These are phyloP conservation scores for Penicillium paxilli DNA, from an alignment of 495 filamentous ascomycete species.

Conservation along the genomic window DNA sequence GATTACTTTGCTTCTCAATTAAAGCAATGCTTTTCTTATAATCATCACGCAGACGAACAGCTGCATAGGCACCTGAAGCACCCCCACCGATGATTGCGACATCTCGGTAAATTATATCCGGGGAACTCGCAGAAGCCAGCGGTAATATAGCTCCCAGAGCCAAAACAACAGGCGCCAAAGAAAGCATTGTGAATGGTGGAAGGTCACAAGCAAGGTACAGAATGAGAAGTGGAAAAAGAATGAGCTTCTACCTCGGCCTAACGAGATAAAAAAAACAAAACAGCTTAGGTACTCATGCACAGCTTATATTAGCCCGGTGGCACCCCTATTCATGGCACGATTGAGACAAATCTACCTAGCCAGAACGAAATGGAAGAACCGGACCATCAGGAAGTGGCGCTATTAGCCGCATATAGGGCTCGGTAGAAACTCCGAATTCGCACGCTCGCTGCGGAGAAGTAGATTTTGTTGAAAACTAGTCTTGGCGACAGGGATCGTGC, in stretches of 20 bases:
- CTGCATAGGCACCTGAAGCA: conserved; percentile 47
- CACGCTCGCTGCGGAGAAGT: neutral
- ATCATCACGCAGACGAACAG: conserved; percentile 43
- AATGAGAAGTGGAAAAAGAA: too few relatives aligned
- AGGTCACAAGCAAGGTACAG: too few relatives aligned
- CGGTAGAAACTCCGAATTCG: neutral
- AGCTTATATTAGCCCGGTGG: too few relatives aligned
- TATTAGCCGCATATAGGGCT: neutral
- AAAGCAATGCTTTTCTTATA: conserved; percentile 37
- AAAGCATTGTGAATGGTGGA: neutral
- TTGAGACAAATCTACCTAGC: too few relatives aligned
- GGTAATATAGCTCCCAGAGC: conserved; percentile 14
- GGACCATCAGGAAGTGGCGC: too few relatives aligned
- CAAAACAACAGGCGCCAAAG: neutral
- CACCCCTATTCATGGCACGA: too few relatives aligned
- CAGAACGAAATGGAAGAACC: too few relatives aligned
- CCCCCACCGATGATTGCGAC: conserved; percentile 49
- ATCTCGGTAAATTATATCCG: conserved; percentile 21
- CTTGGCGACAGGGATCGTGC: neutral
- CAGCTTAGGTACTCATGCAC: too few relatives aligned
- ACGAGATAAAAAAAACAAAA: too few relatives aligned
- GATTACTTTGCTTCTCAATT: conserved; percentile 37
- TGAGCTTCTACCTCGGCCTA: too few relatives aligned
- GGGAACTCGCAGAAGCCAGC: neutral
- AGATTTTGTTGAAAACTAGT: neutral